phyloP scores from a whole-genome alignment of 805 yeast genomes.

The Myxozyma vanderwaltii region DNA sequence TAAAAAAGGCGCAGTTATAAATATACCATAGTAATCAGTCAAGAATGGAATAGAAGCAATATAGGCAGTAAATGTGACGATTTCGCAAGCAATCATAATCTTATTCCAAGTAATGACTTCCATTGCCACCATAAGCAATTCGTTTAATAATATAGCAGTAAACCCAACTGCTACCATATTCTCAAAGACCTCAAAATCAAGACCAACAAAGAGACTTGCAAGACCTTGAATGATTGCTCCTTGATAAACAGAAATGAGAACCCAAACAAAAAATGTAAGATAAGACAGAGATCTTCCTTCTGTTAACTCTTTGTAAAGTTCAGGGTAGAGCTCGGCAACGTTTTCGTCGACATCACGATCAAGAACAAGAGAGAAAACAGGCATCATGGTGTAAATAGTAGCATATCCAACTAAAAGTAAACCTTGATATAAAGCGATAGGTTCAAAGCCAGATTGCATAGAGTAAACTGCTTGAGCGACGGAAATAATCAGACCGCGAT shows the following conservation, averaged over 20 bases:
- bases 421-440: conserved; percentile 91
- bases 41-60: conserved; percentile 80
- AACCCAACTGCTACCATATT: conserved; percentile 86
- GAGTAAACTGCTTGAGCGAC: conserved; percentile 95
- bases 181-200: conserved; percentile 56
- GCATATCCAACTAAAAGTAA: conserved; percentile 99
- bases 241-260: conserved; percentile 83
- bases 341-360: conserved; percentile 91
- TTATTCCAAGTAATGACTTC: conserved; percentile 87
- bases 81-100: conserved; percentile 70
- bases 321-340: conserved; percentile 88
- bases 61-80: conserved; percentile 67
- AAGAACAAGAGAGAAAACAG: conserved; percentile 88
- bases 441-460: conserved; percentile 83
- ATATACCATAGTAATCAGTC: conserved; percentile 74
- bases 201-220: conserved; percentile 74
- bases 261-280: conserved; percentile 89
- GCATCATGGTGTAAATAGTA: conserved; percentile 96
- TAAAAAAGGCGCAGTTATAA: not conserved
- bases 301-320: conserved; percentile 87
- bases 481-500: conserved; percentile 89
- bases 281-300: conserved; percentile 85
- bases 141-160: conserved; percentile 77
- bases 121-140: conserved; percentile 88
- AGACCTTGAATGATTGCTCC: conserved; percentile 79